A percentile compares a stretch with the other conserved stretches of the same genome.
Evolutionary conservation across 108 stramenopile genomes (phyloP).

Genomic region (Craspedostauros australis): DNA sequence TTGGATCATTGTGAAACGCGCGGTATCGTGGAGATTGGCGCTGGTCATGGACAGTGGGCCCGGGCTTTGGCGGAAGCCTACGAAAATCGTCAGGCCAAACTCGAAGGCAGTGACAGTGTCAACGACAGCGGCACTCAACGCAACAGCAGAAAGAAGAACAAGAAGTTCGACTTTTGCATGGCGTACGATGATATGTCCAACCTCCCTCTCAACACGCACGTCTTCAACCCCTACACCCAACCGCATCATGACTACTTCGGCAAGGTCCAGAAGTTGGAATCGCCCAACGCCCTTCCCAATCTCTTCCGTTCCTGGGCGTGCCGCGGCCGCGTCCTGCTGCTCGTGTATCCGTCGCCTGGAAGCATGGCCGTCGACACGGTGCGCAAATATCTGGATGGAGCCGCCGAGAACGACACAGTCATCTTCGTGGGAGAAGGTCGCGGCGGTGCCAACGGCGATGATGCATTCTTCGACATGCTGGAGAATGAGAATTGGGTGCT

Average conservation of each 20-base stretch:
- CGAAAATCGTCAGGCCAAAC: background rate
- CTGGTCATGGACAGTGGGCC: slow-evolving; percentile 83
- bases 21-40: slow-evolving; percentile 81
- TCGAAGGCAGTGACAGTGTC: background rate
- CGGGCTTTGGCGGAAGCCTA: slow-evolving; percentile 45
- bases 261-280: slow-evolving; percentile 42
- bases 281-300: slow-evolving; percentile 20
- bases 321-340: slow-evolving; percentile 59
- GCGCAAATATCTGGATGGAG: slow-evolving; percentile 40
- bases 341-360: slow-evolving; percentile 78
- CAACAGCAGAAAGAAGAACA: slow-evolving; percentile 7
- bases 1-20: slow-evolving; percentile 30
- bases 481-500: slow-evolving; percentile 54
- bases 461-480: slow-evolving; percentile 58
- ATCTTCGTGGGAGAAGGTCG: slow-evolving; percentile 73
- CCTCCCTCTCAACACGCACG: slow-evolving; percentile 54
- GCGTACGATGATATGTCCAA: slow-evolving; percentile 66
- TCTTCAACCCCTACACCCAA: slow-evolving; percentile 64
- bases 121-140: background rate
- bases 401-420: slow-evolving; percentile 52
- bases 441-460: slow-evolving; percentile 69
- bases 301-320: slow-evolving; percentile 43
- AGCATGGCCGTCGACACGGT: slow-evolving; percentile 63
- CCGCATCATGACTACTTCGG: slow-evolving; percentile 66
- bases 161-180: slow-evolving; percentile 54